phyloP scores from a whole-genome alignment of 441 rosid species.

The Syzygium syzygioides region DNA sequence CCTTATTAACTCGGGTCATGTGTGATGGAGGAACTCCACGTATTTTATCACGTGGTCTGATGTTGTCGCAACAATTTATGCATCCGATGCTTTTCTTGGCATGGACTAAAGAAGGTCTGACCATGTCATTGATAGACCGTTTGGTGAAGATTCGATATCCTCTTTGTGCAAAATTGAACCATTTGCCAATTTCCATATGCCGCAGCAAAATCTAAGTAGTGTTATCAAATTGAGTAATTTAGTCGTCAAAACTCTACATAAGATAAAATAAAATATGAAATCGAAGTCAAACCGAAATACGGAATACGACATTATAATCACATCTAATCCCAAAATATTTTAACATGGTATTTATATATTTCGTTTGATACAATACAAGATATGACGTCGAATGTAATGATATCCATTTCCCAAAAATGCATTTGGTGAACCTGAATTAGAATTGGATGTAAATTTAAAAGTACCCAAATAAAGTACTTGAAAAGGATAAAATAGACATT shows the following conservation, averaged over 20 bases:
- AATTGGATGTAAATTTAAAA: neutral
- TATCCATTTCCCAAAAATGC: neutral
- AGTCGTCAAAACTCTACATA: neutral
- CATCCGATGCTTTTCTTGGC: neutral
- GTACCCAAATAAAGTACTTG: neutral
- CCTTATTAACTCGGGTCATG: neutral
- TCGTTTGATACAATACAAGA: neutral
- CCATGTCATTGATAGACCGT: neutral
- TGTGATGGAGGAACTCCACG: neutral
- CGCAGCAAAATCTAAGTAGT: neutral
- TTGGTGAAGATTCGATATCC: neutral
- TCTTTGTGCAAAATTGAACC: neutral
- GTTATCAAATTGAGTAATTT: neutral
- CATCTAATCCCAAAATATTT: neutral
- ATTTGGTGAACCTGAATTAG: neutral
- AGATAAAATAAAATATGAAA: neutral
- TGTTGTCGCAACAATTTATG: neutral
- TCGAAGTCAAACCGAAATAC: neutral
- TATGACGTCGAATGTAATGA: neutral
- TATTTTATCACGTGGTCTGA: neutral
- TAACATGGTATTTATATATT: neutral
- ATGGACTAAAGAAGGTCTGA: neutral
- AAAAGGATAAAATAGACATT: neutral
- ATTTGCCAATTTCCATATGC: neutral
- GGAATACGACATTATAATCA: neutral